Base-by-base conservation (phyloP, 2,329 filamentous ascomycete species). In the Aureobasidium vineae region DNA sequence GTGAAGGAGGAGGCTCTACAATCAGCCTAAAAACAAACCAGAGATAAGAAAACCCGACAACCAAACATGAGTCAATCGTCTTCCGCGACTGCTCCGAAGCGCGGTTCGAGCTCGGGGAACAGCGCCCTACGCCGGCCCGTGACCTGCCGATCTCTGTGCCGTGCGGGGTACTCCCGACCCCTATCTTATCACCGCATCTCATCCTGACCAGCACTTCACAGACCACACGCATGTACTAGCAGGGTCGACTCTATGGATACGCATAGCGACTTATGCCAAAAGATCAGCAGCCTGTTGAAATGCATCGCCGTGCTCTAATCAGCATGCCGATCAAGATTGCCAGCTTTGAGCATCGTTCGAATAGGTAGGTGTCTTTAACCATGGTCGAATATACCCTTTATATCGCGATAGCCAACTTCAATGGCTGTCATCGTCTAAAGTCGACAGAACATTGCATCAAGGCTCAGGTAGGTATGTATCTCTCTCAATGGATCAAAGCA, bases 11-110 rank as follows among this genome's bases (percentile, higher is more conserved):
- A 43, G 57, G 21, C n/a, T 36, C 28, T n/a, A 49, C 57, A 49
- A 61, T 61, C 57, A 61, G 57, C 57, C 57, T 61, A 61, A 61
- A 47, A 61, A 49, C 23, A 11, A 49, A 36, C n/a, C 19, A 26
- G n/a, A 47, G 57, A 61, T 61, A 49, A 49, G 57, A 47, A 49
- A 49, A 36, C n/a, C 49, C 38, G 19, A 45, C 57, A 47, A 11
- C 41, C 31, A 21, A 11, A 61, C 57, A 61, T 61, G 57, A 61
- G 41, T 61, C 57, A 61, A 61, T 43, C 26, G 36, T 21, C 13
- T 38, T 57, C 36, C 54, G 54, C 54, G 16, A 57, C 54, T 43
- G 36, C 36, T 13, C 54, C 54, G 54, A 57, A 21, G 54, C 38
- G 26, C 40, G 11, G 1, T 1, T 59, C 54, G 16, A 23, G 6